Percentiles rank a stretch among this genome's conserved stretches.
phyloP scores from a whole-genome alignment of 2,329 filamentous ascomycete species.

The Zalaria sp. region DNA sequence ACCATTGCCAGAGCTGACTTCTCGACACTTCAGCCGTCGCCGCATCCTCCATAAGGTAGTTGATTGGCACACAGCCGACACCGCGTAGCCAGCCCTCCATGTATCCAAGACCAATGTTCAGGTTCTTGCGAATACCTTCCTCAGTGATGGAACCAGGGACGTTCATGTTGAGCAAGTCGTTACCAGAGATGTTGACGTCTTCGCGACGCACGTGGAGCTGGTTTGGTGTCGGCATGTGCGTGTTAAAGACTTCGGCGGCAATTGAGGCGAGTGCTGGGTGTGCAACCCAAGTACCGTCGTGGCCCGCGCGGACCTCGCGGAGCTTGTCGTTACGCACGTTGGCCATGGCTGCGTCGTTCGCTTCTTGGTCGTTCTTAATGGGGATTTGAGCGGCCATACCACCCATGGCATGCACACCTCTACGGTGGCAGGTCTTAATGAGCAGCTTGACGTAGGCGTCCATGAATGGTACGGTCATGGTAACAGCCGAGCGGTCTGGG shows the following conservation, averaged over 20 bases:
- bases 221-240: slow-evolving; percentile 97
- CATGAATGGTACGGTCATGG: slow-evolving; percentile 99
- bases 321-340: slow-evolving; percentile 89
- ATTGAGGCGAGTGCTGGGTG: slow-evolving; percentile 85
- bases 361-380: slow-evolving; percentile 84
- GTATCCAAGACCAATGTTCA: slow-evolving; percentile 91
- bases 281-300: slow-evolving; percentile 96
- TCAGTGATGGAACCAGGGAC: slow-evolving; percentile 86
- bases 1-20: slow-evolving; percentile 95
- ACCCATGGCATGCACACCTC: slow-evolving; percentile 96
- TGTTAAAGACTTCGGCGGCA: slow-evolving; percentile 88
- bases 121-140: slow-evolving; percentile 90
- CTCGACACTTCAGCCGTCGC: slow-evolving; percentile 93
- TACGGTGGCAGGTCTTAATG: slow-evolving; percentile 94
- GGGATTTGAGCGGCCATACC: slow-evolving; percentile 99
- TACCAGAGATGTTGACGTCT: slow-evolving; percentile 72
- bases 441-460: slow-evolving; percentile 91
- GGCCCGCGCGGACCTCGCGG: slow-evolving; percentile 84
- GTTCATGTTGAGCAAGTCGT: slow-evolving; percentile 96
- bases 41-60: slow-evolving; percentile 96
- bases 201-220: slow-evolving; percentile 85
- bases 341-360: slow-evolving; percentile 91
- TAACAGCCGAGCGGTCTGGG: slow-evolving; percentile 78
- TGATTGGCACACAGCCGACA: slow-evolving; percentile 91
- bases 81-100: slow-evolving; percentile 98